A percentile compares a stretch with the other conserved stretches of the same genome.
Evolutionary conservation across 2,329 filamentous ascomycete species (phyloP).

Genomic region (Penicillium vulpinum): DNA sequence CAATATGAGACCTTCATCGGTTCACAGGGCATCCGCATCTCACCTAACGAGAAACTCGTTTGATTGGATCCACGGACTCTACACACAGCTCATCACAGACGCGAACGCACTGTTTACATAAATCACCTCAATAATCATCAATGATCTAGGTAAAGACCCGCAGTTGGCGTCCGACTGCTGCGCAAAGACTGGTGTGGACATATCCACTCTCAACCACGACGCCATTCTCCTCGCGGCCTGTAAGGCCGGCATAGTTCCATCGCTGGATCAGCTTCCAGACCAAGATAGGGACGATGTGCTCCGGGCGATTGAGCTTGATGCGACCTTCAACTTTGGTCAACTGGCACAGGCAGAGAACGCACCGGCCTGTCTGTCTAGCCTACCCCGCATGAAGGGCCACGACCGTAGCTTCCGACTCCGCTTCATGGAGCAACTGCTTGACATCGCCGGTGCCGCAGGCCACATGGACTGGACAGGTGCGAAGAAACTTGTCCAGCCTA

Average conservation of each 20-base stretch:
- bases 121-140: slow-evolving; percentile 17
- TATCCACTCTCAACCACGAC: slow-evolving; percentile 16
- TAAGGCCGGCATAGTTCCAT: slow-evolving; percentile 6
- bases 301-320: slow-evolving; percentile 13
- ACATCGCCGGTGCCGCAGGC: slow-evolving; percentile 16
- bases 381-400: slow-evolving; percentile 5
- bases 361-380: slow-evolving; percentile 9
- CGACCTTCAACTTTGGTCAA: slow-evolving; percentile 19
- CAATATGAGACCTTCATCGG: slow-evolving; percentile 15
- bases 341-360: slow-evolving; percentile 17
- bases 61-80: slow-evolving; percentile 14
- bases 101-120: slow-evolving; percentile 10
- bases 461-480: slow-evolving; percentile 18
- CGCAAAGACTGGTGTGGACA: slow-evolving; percentile 9
- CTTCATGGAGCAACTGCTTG: slow-evolving; percentile 19
- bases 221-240: slow-evolving; percentile 15
- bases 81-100: slow-evolving; percentile 2
- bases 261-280: slow-evolving; percentile 1
- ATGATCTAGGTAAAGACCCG: slow-evolving; percentile 18
- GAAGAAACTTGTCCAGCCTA: slow-evolving; percentile 14
- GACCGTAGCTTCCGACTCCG: slow-evolving; percentile 13
- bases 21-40: slow-evolving; percentile 7
- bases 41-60: slow-evolving; percentile 13
- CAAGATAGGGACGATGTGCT: slow-evolving; percentile 8
- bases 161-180: slow-evolving; percentile 14